Evolutionary conservation across 805 yeast species (phyloP), one percentile per base, ranked within the genome.

Genomic region (Ogataea nonfermentans): DNA sequence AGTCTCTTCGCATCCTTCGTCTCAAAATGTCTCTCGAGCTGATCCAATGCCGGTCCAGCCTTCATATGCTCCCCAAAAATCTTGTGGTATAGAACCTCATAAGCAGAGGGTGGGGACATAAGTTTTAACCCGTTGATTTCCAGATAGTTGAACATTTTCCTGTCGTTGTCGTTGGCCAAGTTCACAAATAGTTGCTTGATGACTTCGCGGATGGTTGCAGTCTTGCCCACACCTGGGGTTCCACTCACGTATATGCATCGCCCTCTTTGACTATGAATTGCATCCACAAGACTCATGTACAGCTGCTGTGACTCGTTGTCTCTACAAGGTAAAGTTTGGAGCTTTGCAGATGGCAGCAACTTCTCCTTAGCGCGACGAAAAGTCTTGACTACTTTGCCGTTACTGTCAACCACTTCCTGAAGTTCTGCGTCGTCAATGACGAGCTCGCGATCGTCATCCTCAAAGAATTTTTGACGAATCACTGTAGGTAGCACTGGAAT

Each of bases 191-290:
- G 62, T 52, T 84, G 88, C 24, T 78, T 73, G 17, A 93, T 74
- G 0, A 85, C 97, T 54, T 89, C 95, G 39, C 95, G 66, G 2
- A 91, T 80, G 0, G 98, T 91, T 3, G 95, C 93, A 0, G 99
- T 91, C 57, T 93, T 93, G 9, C 99, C 99, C 2, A 95, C 91
- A 7, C 99, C 99, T 0, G 99, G 99, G 0, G 96, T 88, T 3
- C 99, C 99, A 61, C 96, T 87, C 9, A 93, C 79, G 57, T 90
- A 93, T 5, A 93, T 63, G 49, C 96, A 87, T 6, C 90, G 75
- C 0, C 98, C 97, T 1, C 83, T 73, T 29, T 76, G 75, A 11
- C 81, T 73, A 32, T 71, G 71, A 24, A 91, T 76, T 0, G 95
- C 84, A 31, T 78, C 71, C 51, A 88, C 89, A 4, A 93, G 59